Evolutionary conservation across 2,329 filamentous ascomycete species (phyloP).

Genomic region (Monosporascus sp.): DNA sequence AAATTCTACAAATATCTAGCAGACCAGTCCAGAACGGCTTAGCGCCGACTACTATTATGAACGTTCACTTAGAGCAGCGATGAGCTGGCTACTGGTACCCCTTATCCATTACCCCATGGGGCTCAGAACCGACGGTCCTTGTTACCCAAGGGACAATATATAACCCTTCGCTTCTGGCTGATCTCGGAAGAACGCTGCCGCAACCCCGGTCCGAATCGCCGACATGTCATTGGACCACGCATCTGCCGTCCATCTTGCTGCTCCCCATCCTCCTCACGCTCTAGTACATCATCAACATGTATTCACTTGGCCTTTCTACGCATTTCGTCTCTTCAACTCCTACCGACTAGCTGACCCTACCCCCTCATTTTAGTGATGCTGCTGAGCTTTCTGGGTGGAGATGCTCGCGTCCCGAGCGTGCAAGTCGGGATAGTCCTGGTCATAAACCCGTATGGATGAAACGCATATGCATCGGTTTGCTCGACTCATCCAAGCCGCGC

Average conservation of each 20-base stretch:
- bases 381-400: neutral
- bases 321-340: neutral
- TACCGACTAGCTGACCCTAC: neutral
- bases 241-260: slow-evolving; percentile 15
- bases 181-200: neutral
- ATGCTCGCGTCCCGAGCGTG: neutral
- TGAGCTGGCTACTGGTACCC: neutral
- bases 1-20: too few species aligned
- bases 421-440: neutral
- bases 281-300: neutral
- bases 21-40: too few species aligned
- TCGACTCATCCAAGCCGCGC: neutral
- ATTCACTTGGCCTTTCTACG: neutral
- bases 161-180: neutral
- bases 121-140: neutral
- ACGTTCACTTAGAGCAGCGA: neutral
- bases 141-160: neutral
- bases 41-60: neutral
- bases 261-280: neutral
- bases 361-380: neutral
- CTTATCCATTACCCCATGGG: neutral
- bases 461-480: neutral
- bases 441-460: neutral
- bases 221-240: slow-evolving; percentile 9
- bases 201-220: neutral